Evolutionary conservation across 1,284 basidiomycete species (phyloP), one percentile per base, ranked within the genome.

Genomic region (Thecaphora thlaspeos): DNA sequence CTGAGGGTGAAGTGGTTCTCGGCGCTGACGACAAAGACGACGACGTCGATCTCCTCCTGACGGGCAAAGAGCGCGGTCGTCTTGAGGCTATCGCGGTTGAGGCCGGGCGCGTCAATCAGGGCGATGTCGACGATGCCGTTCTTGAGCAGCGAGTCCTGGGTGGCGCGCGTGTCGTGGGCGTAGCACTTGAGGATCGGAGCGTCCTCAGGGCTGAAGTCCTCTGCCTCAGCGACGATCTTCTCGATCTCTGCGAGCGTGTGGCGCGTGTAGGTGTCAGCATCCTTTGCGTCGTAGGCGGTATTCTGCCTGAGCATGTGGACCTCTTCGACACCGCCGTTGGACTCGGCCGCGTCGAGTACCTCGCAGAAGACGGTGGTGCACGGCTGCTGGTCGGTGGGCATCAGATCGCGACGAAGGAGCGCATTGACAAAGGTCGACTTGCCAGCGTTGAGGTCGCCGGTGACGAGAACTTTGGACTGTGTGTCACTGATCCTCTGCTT

Each of bases 1-100:
- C 91, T 94, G 8, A 96, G 84, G 0, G 95, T 99, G 78, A 99
- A 96, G 82, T 98, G 94, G 80, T 98, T 98, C 81, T 97, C 94
- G 8, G 95, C 92, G 1, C 89, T 92, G 43, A 97, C 92, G 63
- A 97, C 92, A 78, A 98, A 99, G 49, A 99, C 93, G 51, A 99
- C 87, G 24, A 99, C 94, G 76, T 99, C 95, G 50, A 99, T 98
- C 80, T 97, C 92, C 78, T 95, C 90, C 79, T 98, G 94, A 30
- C 91, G 89, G 18, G 93, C 86, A 75, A 98, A 98, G 43, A 97
- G 82, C 9, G 91, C 90, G 2, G 94, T 99, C 0, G 95, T 99
- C 82, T 95, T 91, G 74, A 94, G 80, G 53, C 88, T 91, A 79
- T 98, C 95, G 52, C 91, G 86, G 80, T 99, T 99, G 46, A 99